phyloP scores from a whole-genome alignment of 305 asterid genomes.

The Fraxinus ornus region DNA sequence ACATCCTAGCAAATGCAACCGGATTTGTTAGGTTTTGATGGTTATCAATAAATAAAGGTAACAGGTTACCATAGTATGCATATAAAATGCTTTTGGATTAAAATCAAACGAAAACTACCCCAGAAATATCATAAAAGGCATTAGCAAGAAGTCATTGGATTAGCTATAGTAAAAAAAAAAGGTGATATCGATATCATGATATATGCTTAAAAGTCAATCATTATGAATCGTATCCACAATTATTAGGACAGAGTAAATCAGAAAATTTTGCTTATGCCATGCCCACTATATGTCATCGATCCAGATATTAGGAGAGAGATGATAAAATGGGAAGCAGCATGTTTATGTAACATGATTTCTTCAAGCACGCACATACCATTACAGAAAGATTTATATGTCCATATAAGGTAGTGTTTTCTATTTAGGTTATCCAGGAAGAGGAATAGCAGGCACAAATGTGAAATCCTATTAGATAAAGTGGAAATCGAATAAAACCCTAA shows the following conservation, averaged over 20 bases:
- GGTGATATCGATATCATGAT: not conserved
- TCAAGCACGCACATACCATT: not conserved
- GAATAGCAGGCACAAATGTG: not conserved
- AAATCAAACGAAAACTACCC: not conserved
- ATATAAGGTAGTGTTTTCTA: not conserved
- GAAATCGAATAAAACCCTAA: not conserved
- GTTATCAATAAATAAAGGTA: not conserved
- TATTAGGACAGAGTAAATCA: not conserved
- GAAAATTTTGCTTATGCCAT: not conserved
- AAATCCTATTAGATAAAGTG: not conserved
- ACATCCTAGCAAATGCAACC: constrained; percentile 48
- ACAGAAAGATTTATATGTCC: not conserved
- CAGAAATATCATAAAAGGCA: not conserved
- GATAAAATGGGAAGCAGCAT: not conserved
- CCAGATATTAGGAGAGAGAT: not conserved
- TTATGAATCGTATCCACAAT: not conserved
- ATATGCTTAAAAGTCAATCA: not conserved
- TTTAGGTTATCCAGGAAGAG: not conserved
- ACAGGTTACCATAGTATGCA: not conserved
- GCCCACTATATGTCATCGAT: not conserved
- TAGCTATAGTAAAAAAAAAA: not conserved
- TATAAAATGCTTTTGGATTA: not conserved
- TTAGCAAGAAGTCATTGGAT: not conserved
- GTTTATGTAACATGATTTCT: not conserved
- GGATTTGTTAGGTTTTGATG: not conserved